A percentile compares a stretch with the other conserved stretches of the same genome.
phyloP scores from a whole-genome alignment of 345 rosid species.

The Citrus hindsii region DNA sequence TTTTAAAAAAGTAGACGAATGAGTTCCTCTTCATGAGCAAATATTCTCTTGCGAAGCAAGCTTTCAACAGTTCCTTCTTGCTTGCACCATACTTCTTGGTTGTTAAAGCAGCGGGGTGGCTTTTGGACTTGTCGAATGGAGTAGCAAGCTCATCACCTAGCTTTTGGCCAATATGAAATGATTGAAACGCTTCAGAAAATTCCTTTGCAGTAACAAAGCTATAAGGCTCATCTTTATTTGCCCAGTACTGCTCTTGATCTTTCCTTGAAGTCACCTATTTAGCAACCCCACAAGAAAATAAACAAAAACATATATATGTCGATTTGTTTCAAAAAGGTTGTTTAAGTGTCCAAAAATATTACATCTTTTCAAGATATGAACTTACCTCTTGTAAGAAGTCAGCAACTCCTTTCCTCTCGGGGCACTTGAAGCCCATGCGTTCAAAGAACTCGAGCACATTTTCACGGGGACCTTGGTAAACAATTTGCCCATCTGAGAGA shows the following conservation, averaged over 20 bases:
- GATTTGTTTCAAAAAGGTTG: neutral
- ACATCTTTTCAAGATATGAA: neutral
- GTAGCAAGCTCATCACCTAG: slow-evolving; percentile 61
- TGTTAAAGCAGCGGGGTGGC: slow-evolving; percentile 74
- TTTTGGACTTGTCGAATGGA: slow-evolving; percentile 70
- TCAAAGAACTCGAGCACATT: slow-evolving; percentile 66
- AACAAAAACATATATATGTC: neutral
- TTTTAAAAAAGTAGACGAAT: slow-evolving; percentile 66
- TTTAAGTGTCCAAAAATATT: neutral
- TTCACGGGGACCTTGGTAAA: slow-evolving; percentile 74
- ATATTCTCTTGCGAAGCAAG: slow-evolving; percentile 71
- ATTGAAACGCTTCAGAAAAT: slow-evolving; percentile 66
- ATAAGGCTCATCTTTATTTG: slow-evolving; percentile 48
- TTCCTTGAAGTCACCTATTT: slow-evolving; percentile 60
- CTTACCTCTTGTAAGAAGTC: slow-evolving; percentile 83
- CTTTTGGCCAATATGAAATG: slow-evolving; percentile 56
- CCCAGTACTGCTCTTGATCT: slow-evolving; percentile 90
- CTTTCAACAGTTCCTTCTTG: slow-evolving; percentile 57
- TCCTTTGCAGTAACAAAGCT: slow-evolving; percentile 53
- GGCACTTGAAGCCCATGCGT: slow-evolving; percentile 62
- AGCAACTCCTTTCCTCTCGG: slow-evolving; percentile 80
- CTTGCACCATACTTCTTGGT: slow-evolving; percentile 60
- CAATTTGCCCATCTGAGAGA: slow-evolving; percentile 74
- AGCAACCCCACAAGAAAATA: neutral
- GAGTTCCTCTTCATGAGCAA: slow-evolving; percentile 92